Conservation (phyloP, 2,329 filamentous ascomycete species). For the Pseudogymnoascus sp. region DNA sequence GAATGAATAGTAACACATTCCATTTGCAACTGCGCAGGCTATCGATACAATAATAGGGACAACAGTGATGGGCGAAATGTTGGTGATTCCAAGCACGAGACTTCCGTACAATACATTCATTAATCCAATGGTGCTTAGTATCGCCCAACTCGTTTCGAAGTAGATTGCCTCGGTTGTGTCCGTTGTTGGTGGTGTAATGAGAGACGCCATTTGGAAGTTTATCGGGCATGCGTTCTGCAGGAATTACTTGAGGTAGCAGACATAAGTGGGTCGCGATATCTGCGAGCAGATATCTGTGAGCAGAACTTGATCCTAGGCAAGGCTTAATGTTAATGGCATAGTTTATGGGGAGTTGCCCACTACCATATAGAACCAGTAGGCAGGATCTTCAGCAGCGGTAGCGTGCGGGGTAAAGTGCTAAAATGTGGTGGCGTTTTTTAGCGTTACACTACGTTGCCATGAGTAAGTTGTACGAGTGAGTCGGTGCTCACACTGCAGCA, state of each 20-base stretch:
- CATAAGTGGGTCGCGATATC: not conserved
- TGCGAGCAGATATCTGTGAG: not conserved
- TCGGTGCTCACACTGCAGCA: no score
- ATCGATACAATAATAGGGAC: conserved; percentile 36
- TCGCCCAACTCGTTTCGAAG: conserved; percentile 39
- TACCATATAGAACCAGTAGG: not conserved
- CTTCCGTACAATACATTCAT: conserved; percentile 34
- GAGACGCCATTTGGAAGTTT: not conserved
- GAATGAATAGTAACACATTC: conserved; percentile 38
- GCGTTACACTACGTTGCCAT: not conserved
- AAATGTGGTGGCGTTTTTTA: not conserved
- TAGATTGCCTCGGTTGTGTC: conserved; percentile 31
- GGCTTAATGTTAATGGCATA: not conserved
- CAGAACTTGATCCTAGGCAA: not conserved
- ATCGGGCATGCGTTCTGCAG: not conserved
- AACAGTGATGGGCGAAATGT: conserved; percentile 32
- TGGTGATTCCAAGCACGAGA: conserved; percentile 35
- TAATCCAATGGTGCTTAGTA: conserved; percentile 39
- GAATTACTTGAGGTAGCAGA: not conserved
- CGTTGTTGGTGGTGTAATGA: not conserved
- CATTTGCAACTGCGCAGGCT: conserved; percentile 36
- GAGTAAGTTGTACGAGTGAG: not conserved
- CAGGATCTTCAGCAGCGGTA: not conserved
- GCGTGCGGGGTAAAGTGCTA: not conserved
- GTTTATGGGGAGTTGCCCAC: not conserved